Evolutionary conservation across 2,329 filamentous ascomycete species (phyloP).

Genomic region (Ceratocystis cubensis): DNA sequence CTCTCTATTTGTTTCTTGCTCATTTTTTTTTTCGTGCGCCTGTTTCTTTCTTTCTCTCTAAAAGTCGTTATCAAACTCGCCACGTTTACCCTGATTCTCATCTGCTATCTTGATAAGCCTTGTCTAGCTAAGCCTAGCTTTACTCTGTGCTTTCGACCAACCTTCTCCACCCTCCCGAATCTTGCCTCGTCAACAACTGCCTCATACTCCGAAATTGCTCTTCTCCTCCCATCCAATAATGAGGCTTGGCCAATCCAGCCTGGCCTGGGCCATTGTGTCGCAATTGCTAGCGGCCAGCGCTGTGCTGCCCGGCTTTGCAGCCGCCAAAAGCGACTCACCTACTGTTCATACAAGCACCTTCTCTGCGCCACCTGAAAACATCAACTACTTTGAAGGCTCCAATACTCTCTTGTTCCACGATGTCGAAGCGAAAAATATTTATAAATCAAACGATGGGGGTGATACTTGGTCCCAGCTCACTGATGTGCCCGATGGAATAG

Average conservation of each 20-base stretch:
- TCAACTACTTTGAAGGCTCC: conserved; percentile 87
- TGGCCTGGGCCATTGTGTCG: conserved; percentile 16
- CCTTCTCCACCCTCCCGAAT: neutral
- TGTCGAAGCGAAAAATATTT: conserved; percentile 48
- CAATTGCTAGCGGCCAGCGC: conserved; percentile 17
- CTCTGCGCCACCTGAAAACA: conserved; percentile 49
- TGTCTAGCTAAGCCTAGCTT: neutral
- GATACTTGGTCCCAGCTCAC: conserved; percentile 57
- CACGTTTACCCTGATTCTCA: too few relatives aligned
- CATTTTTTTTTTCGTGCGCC: neutral
- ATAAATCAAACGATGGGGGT: conserved; percentile 71
- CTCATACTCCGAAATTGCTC: neutral
- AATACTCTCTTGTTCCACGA: conserved; percentile 70
- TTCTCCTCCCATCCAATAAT: conserved; percentile 4
- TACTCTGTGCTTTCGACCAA: neutral
- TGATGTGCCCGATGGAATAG: conserved; percentile 50
- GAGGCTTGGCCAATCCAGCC: conserved; percentile 15
- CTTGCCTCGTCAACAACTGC: neutral
- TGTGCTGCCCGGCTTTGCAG: conserved; percentile 13
- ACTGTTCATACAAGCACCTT: conserved; percentile 53
- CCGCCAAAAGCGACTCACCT: conserved; percentile 50
- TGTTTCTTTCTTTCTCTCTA: neutral
- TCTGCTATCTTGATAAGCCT: too few relatives aligned
- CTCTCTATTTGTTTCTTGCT: neutral
- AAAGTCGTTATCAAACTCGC: neutral